A percentile compares a stretch with the other conserved stretches of the same genome.
These are phyloP conservation scores for Pleoardoris graminearum DNA, from an alignment of 2,329 filamentous ascomycete genomes.

Conservation along the genomic window DNA sequence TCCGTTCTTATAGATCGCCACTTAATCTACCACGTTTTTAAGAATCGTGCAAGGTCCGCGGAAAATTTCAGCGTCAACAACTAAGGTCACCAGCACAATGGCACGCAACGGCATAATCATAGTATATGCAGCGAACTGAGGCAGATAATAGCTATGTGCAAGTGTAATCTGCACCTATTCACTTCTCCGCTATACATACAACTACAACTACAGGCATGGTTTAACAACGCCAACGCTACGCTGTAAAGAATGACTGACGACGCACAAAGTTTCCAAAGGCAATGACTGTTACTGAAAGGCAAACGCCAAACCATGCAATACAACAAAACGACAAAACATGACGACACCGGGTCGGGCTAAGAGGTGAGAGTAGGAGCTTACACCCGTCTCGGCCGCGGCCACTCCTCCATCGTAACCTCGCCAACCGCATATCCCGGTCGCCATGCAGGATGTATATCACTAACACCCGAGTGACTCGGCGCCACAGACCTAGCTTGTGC, in stretches of 20 bases:
- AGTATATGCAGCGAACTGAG: too few species aligned
- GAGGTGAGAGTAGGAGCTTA: too few species aligned
- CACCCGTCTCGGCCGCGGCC: neutral
- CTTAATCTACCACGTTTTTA: too few species aligned
- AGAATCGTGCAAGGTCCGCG: too few species aligned
- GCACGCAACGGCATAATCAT: too few species aligned
- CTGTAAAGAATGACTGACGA: neutral
- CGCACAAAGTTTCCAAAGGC: neutral
- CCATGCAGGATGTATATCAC: conserved; percentile 46
- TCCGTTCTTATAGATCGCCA: too few species aligned
- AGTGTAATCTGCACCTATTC: neutral
- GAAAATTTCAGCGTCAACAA: too few species aligned
- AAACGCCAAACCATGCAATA: conserved; percentile 3
- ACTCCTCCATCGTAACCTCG: conserved; percentile 21
- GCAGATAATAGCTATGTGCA: too few species aligned
- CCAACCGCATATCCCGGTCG: conserved; percentile 38
- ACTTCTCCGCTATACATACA: neutral
- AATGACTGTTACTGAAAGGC: neutral
- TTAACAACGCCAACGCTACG: neutral
- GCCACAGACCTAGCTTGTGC: conserved; percentile 53
- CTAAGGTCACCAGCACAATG: too few species aligned
- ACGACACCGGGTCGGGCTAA: too few species aligned
- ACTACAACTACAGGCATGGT: neutral
- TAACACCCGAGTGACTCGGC: conserved; percentile 27
- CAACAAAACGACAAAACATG: neutral